phyloP scores from a whole-genome alignment of 768 basidiomycete species.

The Boletus insuetus region DNA sequence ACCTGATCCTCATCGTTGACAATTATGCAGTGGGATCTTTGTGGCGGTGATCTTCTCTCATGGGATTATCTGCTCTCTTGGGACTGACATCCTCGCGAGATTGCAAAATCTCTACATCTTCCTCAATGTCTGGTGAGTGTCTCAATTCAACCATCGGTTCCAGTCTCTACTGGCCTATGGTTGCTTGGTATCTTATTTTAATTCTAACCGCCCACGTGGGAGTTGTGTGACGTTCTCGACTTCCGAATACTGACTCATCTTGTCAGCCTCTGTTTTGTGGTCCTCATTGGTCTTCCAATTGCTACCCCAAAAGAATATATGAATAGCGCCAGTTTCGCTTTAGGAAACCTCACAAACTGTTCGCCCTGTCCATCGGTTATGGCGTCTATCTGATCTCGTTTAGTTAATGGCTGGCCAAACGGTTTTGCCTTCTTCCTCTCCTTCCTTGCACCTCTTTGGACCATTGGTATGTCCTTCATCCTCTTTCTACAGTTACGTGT shows the following conservation, averaged over 20 bases:
- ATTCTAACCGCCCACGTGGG: neutral
- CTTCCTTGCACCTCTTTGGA: constrained; percentile 50
- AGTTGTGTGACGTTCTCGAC: neutral
- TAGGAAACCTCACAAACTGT: constrained; percentile 62
- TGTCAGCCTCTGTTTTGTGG: constrained; percentile 18
- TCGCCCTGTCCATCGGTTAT: constrained; percentile 5
- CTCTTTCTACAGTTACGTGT: constrained; percentile 23
- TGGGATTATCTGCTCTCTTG: constrained; percentile 63
- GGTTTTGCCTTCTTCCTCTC: constrained; percentile 51
- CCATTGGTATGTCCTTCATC: constrained; percentile 32
- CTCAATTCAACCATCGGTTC: neutral
- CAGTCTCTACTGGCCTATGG: no score
- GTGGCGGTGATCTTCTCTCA: constrained; percentile 59
- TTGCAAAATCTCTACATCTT: constrained; percentile 68
- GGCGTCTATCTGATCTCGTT: neutral
- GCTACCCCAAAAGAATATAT: constrained; percentile 59
- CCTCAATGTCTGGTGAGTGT: constrained; percentile 61
- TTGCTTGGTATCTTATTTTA: no score
- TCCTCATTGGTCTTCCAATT: constrained; percentile 63
- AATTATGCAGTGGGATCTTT: constrained; percentile 55
- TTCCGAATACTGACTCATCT: neutral
- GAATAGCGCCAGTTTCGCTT: constrained; percentile 59
- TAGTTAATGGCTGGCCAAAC: constrained; percentile 43
- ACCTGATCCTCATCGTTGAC: neutral
- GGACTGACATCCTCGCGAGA: constrained; percentile 61